Evolutionary conservation across 257 asterid genomes (phyloP).

Genomic region (Petrea volubilis): DNA sequence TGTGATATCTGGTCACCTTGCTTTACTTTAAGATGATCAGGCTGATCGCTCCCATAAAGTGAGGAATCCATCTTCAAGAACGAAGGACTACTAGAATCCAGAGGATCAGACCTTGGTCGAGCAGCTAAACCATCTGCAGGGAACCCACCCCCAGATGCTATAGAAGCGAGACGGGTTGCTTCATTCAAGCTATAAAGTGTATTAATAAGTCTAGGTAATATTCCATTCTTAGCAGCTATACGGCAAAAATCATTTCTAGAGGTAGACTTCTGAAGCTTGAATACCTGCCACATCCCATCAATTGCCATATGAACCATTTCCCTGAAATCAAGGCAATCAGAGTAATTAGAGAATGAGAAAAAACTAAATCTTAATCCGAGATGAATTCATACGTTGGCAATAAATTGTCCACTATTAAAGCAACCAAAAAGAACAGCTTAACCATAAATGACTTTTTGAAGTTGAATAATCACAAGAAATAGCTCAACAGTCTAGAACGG

Average conservation of each 20-base stretch:
- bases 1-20: constrained; percentile 69
- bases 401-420: neutral
- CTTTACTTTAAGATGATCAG: constrained; percentile 62
- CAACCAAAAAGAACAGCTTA: neutral
- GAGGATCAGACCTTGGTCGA: constrained; percentile 74
- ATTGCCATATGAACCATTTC: constrained; percentile 99
- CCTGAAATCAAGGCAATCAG: constrained; percentile 52
- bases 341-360: constrained; percentile 25
- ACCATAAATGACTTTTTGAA: constrained; percentile 1
- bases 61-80: constrained; percentile 55
- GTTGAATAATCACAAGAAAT: constrained; percentile 3
- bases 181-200: constrained; percentile 93
- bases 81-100: constrained; percentile 65
- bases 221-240: constrained; percentile 92
- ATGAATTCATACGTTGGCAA: neutral
- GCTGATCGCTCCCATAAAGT: constrained; percentile 61
- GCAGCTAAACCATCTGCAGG: constrained; percentile 66
- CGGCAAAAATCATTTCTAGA: constrained; percentile 94
- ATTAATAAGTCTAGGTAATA: constrained; percentile 86
- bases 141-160: constrained; percentile 76
- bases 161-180: constrained; percentile 82
- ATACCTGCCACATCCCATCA: constrained; percentile 99
- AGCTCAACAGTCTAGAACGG: constrained; percentile 6
- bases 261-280: constrained; percentile 95
- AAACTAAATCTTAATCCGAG: constrained; percentile 9